Evolutionary conservation across 1,284 basidiomycete genomes (phyloP), one percentile per base, ranked within the genome.

Genomic region (Sanghuangporus weigelae): DNA sequence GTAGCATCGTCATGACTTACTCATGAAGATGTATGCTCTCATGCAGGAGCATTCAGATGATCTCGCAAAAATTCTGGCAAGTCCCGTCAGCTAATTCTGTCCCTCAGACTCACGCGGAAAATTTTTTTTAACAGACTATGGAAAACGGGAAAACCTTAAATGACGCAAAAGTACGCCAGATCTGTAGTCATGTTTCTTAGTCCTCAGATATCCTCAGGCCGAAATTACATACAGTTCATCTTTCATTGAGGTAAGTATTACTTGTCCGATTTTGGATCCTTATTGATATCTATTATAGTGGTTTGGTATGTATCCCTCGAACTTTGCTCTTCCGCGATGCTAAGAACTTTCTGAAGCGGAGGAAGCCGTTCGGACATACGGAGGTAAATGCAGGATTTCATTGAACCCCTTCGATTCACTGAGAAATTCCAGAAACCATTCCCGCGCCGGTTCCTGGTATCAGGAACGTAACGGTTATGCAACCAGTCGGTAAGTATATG

Each of bases 381-480:
- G 90, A 76, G 87, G 88, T 89, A 65, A 7, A 19, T 36, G 3
- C 26, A n/a, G 26, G 7, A 16, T 11, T 38, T 12, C 7, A 19
- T 14, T 16, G 12, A n/a, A 6, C 8, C 38, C 7, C 14, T 16
- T 36, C 16, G 16, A 23, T 58, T n/a, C 39, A 50, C n/a, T 63
- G 16, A 49, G 31, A 46, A 3, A 8, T 26, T 40, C 19, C 68
- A 84, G 93, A 96, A 76, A 86, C 91, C 10, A 87, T 98, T 38
- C 96, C 96, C 3, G 90, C 90, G 7, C 77, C 92, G 0, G 75
- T 90, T 40, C 80, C 87, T 1, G 84, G 84, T 57, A 77, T 89
- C 11, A 87, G 96, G 59, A 96, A 96, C 73, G 76, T 98, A 19
- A 90, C 93, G n/a, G 88, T 98, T 70, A 95, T 96, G 76, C 96